These are phyloP conservation scores for Kandelia obovata DNA, from an alignment of 345 rosid genomes.

Conservation along the genomic window DNA sequence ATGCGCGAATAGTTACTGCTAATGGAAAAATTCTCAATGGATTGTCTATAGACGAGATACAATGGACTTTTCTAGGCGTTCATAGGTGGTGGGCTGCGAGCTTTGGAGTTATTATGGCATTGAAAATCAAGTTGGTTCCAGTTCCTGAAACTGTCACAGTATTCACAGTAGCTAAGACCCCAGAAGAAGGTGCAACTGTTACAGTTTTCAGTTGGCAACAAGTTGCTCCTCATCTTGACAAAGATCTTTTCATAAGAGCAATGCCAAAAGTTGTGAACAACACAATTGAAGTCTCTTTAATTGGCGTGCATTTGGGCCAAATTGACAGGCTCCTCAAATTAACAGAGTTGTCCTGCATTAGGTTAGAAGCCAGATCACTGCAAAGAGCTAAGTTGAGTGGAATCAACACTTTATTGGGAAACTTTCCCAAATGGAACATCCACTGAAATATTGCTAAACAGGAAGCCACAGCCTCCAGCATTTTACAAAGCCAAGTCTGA, in stretches of 20 bases:
- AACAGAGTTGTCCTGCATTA: background rate
- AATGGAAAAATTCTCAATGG: constrained; percentile 15
- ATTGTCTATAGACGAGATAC: constrained; percentile 7
- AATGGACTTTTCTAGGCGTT: constrained; percentile 24
- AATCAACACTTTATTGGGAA: background rate
- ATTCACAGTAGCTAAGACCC: constrained; percentile 15
- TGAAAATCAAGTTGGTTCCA: constrained; percentile 22
- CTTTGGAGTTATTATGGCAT: constrained; percentile 14
- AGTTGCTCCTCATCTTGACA: constrained; percentile 15
- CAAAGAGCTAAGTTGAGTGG: constrained; percentile 1
- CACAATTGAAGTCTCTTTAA: background rate
- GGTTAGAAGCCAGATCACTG: background rate
- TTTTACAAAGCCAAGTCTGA: constrained; percentile 4
- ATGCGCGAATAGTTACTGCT: constrained; percentile 15
- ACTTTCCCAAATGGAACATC: background rate
- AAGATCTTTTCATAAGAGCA: constrained; percentile 18
- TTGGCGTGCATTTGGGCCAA: background rate
- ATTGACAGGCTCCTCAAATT: background rate
- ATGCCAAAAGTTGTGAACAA: background rate
- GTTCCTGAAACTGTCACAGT: constrained; percentile 18
- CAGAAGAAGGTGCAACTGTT: constrained; percentile 15
- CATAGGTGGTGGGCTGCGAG: constrained; percentile 21
- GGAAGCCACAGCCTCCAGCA: background rate
- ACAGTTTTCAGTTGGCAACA: constrained; percentile 15
- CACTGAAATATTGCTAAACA: background rate